These are phyloP conservation scores for Nepenthes mirabilis DNA, from an alignment of 148 eudicot species.

Conservation along the genomic window DNA sequence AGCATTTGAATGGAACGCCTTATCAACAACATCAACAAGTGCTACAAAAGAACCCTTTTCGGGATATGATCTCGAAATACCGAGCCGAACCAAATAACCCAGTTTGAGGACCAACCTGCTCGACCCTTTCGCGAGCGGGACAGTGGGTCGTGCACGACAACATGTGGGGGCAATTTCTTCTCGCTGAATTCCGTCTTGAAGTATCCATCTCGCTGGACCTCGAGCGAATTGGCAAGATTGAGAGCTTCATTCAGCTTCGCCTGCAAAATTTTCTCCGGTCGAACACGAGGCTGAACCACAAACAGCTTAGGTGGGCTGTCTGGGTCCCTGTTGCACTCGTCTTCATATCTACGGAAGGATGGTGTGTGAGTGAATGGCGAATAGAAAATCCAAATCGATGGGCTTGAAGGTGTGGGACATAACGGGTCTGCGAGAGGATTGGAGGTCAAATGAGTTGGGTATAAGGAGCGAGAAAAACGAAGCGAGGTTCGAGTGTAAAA, in stretches of 20 bases:
- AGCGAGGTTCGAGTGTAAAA: too few relatives aligned
- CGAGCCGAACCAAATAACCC: background rate
- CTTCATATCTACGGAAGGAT: constrained; percentile 11
- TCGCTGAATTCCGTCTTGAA: constrained; percentile 41
- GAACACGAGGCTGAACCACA: constrained; percentile 75
- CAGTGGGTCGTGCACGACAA: constrained; percentile 77
- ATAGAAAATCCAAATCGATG: background rate
- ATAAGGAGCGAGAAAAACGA: too few relatives aligned
- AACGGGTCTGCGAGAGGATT: too few relatives aligned
- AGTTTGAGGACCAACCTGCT: constrained; percentile 34
- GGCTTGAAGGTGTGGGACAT: too few relatives aligned
- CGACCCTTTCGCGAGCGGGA: constrained; percentile 32
- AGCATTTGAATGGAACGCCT: too few relatives aligned
- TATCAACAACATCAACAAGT: too few relatives aligned
- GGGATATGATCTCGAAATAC: background rate
- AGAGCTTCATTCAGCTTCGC: constrained; percentile 79
- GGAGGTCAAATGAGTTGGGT: too few relatives aligned
- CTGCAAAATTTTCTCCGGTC: constrained; percentile 32
- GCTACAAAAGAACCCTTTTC: too few relatives aligned
- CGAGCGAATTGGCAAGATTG: constrained; percentile 83
- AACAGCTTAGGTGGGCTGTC: constrained; percentile 45
- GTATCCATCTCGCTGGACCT: constrained; percentile 63
- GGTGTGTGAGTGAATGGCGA: constrained; percentile 28
- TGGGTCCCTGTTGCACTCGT: constrained; percentile 23
- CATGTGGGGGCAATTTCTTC: constrained; percentile 49